These are phyloP conservation scores for Blastobotrys malaysiensis DNA, from an alignment of 1,139 yeast species.

Conservation along the genomic window DNA sequence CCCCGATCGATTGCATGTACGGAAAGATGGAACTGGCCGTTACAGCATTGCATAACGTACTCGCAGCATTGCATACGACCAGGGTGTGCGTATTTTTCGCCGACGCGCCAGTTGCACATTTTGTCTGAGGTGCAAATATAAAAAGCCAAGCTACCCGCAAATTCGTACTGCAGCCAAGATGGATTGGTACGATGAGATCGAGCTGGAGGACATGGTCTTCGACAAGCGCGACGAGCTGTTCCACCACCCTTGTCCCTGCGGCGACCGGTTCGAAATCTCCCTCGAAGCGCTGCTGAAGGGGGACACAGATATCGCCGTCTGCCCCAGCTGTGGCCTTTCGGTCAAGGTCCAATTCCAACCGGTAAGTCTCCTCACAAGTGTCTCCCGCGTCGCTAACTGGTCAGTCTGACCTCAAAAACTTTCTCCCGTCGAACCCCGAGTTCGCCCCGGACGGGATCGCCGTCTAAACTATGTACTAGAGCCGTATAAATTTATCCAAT, in stretches of 20 bases:
- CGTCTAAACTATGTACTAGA: no score
- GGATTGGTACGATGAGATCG: conserved; percentile 95
- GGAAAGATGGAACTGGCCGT: no score
- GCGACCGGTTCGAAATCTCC: conserved; percentile 84
- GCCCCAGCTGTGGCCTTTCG: conserved; percentile 94
- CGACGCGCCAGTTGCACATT: no score
- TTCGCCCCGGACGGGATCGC: no score
- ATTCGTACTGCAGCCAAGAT: conserved; percentile 62
- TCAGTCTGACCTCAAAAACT: background rate
- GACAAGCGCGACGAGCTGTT: conserved; percentile 76
- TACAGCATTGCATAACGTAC: no score
- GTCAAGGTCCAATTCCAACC: conserved; percentile 67
- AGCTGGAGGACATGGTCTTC: conserved; percentile 91
- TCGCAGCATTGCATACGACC: no score
- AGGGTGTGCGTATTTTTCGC: no score
- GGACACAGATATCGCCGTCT: conserved; percentile 81
- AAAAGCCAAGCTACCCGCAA: conserved; percentile 39
- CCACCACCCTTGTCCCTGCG: conserved; percentile 97
- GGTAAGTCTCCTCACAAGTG: background rate
- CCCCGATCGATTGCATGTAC: no score
- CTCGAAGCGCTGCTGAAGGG: conserved; percentile 86
- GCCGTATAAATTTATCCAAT: no score
- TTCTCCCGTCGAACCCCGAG: background rate
- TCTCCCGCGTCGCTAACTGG: background rate
- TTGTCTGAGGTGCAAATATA: no score